Percentiles rank a stretch among this genome's conserved stretches.
Evolutionary conservation across 768 basidiomycete genomes (phyloP).

Genomic region (Tulasnella sp.): DNA sequence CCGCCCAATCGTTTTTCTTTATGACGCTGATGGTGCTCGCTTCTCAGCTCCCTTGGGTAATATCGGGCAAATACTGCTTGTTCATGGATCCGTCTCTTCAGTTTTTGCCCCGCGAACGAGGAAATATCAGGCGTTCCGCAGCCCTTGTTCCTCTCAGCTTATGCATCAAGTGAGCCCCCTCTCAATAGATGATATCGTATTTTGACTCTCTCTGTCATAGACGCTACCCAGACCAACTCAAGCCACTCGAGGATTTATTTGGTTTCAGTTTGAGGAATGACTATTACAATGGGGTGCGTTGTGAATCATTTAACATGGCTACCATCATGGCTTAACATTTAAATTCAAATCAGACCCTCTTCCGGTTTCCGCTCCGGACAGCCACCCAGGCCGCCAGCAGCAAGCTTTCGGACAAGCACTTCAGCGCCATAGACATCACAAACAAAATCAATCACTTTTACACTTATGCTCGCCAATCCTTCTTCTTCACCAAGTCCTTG

Average conservation of each 20-base stretch:
- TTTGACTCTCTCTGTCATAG: conserved; percentile 27
- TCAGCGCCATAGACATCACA: background rate
- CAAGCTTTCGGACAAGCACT: background rate
- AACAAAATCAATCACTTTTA: background rate
- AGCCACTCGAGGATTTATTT: conserved; percentile 36
- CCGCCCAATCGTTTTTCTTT: conserved; percentile 24
- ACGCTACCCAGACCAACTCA: conserved; percentile 39
- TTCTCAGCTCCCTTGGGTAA: conserved; percentile 30
- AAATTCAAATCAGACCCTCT: conserved; percentile 35
- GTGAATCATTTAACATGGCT: background rate
- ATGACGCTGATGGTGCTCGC: background rate
- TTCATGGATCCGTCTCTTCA: conserved; percentile 43
- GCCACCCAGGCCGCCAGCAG: conserved; percentile 22
- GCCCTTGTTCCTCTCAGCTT: background rate
- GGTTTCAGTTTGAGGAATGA: conserved; percentile 31
- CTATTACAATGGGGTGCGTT: conserved; percentile 38
- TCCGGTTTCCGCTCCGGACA: conserved; percentile 40
- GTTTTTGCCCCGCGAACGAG: conserved; percentile 32
- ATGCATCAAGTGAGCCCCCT: background rate
- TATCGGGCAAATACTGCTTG: conserved; percentile 30
- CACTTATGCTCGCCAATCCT: background rate
- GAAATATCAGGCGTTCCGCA: background rate
- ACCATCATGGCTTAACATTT: background rate
- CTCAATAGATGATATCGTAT: too few relatives aligned
- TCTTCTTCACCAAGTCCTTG: conserved; percentile 3